Evolutionary conservation across 192 early-diverging fungal species (phyloP), one percentile per base, ranked within the genome.

Genomic region (Chytriomyces confervae): DNA sequence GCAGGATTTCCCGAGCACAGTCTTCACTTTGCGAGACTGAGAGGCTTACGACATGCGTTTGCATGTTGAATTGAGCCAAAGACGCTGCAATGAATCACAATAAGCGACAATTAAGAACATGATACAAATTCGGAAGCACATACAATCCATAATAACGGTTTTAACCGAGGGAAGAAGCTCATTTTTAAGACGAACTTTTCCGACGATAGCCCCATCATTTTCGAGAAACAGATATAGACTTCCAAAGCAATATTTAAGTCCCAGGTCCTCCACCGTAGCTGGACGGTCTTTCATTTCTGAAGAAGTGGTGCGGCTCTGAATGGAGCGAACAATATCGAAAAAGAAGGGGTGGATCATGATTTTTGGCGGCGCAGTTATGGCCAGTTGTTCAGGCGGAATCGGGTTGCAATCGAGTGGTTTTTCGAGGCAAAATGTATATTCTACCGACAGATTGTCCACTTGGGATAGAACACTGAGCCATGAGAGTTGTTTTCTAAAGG

Each of bases 281-380:
- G 57, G 9, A 16, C 60, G 24, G 43, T 74, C 72, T 36, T 50
- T 20, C 44, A n/a, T 16, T 36, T 23, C 16, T 16, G 20, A 48
- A 3, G 49, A 60, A 13, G 13, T 20, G 16, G 53, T 20, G 45
- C 50, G 44, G 20, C 7, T 10, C 43, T 63, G 57, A 60, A 74
- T 74, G n/a, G n/a, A 50, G 7, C 72, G 53, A 23, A n/a, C 61
- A n/a, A 74, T 74, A 49, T 74, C 72, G 46, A 74, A 74, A 74
- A 44, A 74, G 61, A 74, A 74, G 45, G 72, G 72, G 24, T 74
- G 72, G 62, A 74, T 74, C 7, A 36, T 74, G 61, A 74, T 74
- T 63, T 27, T 63, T 10, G 72, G 53, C 53, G 53, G 16, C 3
- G 47, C 3, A n/a, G 62, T 20, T 7, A 74, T 18, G 27, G 72